Evolutionary conservation across 2,329 filamentous ascomycete genomes (phyloP), one percentile per base, ranked within the genome.

Genomic region (Aspergillus versicolor): DNA sequence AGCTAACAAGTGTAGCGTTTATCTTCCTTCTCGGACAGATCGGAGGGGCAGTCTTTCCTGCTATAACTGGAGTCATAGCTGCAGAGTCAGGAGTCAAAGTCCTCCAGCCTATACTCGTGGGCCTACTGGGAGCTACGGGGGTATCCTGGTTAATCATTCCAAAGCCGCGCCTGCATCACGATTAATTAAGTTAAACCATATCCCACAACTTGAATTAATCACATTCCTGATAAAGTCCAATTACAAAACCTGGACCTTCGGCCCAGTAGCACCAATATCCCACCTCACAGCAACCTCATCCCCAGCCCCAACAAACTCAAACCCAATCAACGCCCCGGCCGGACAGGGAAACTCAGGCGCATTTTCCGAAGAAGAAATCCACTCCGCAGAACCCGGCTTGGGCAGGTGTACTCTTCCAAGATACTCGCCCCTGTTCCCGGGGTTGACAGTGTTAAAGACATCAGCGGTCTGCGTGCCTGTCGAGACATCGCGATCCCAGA

Each of bases 21-120:
- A 75, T 85, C 2, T 86, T 86, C 57, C 80, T 85, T 0, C 73
- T 84, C 19, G 82, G 81, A 0, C 83, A 85, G 63, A 75, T 82
- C 4, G 83, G 82, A 1, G 82, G 81, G 0, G 79, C 81, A 0
- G 62, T 84, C 0, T 85, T 85, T 56, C 83, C 84, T 0, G 78
- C 82, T 2, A 61, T 85, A 2, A 84, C 82, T 0, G 83, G 83
- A 1, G 65, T 84, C 1, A 73, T 85, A 12, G 81, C 81, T 0
- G 67, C 76, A 0, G 60, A 65, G 2, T 69, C 71, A 0, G 81
- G 81, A 0, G 81, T 84, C 0, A 67, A 72, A 1, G 75, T 82
- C 0, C 59, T 84, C 51, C 82, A 83, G 59, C 82, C 82, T 0
- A 79, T 84, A 15, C 68, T 84, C 1, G 76, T 82, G 8, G 80